Base-by-base conservation (phyloP, 352 stramenopile genomes). In the Globisporangium iwayamae region DNA sequence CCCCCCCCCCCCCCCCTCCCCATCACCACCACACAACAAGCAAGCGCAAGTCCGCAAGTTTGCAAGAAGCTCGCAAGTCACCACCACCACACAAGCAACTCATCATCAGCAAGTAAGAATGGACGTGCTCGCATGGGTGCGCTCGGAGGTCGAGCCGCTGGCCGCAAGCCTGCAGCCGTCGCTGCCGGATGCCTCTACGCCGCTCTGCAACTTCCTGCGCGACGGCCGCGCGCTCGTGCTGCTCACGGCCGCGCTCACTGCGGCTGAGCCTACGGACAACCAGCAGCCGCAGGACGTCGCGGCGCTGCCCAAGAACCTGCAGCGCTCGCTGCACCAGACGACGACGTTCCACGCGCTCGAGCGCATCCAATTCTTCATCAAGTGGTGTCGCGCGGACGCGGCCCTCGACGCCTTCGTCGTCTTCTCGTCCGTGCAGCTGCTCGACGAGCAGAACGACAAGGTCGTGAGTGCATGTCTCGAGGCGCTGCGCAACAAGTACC, bases 351-450 rank as follows among this genome's bases (percentile, higher is more conserved):
- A 94, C 74, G 73, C 81, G 39, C 73, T 94, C 30, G 86, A 94
- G 61, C 83, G 86, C 60, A 76, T 94, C n/a, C 83, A 91, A 65
- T 91, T 89, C 66, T 94, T 93, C 63, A 85, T 94, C 71, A 86
- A 86, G 50, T 94, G 86, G 86, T 91, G 82, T 36, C 82, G 86
- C 59, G 57, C 71, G 6, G 66, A 70, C 28, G 79, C 70, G 14
- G 59, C 67, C 41, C 70, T 94, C 5, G 83, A 90, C 55, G 85
- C 91, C 62, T 76, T 91, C 52, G 60, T 83, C 45, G 73, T 93
- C 13, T 93, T 94, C 66, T 89, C 83, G 41, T 88, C 82, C 1
- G 83, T 91, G 39, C 83, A 94, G 60, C 65, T 94, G 47, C 62
- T 94, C 52, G 86, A 94, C 67, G 86, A 94, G 50, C 69, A 80